Conservation (phyloP, 1,284 basidiomycete genomes). For the Rugosomyces carneus region DNA sequence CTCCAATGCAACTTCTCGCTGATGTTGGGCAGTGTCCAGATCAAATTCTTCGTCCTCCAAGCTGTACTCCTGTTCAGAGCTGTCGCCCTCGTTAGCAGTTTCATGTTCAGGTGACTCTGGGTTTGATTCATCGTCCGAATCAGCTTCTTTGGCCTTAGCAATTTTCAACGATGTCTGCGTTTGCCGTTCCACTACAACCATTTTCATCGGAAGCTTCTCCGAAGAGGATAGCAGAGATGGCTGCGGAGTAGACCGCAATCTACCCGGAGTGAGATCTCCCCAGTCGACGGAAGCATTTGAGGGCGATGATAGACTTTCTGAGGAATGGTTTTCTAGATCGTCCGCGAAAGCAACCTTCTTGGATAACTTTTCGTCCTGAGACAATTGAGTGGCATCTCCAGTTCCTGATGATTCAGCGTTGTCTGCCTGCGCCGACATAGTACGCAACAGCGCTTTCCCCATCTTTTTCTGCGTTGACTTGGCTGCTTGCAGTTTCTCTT, state of each 20-base stretch:
- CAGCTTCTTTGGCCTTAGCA: constrained; percentile 27
- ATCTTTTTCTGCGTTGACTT: constrained; percentile 70
- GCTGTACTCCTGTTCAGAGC: constrained; percentile 9
- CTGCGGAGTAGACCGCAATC: constrained; percentile 34
- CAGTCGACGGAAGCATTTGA: constrained; percentile 27
- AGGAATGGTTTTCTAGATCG: constrained; percentile 20
- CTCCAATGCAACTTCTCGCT: constrained; percentile 67
- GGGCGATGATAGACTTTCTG: constrained; percentile 6
- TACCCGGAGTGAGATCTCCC: constrained; percentile 51
- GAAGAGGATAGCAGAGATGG: constrained; percentile 32
- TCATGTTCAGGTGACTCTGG: constrained; percentile 14
- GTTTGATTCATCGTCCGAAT: constrained; percentile 49
- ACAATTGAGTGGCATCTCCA: too few species aligned
- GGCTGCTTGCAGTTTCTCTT: constrained; percentile 44
- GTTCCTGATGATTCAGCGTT: constrained; percentile 16
- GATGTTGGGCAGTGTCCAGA: constrained; percentile 55
- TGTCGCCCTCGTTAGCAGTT: constrained; percentile 28
- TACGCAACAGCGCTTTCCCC: constrained; percentile 59
- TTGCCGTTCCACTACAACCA: constrained; percentile 59
- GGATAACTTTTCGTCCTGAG: too few species aligned
- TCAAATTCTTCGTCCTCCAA: constrained; percentile 44
- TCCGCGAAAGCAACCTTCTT: constrained; percentile 65
- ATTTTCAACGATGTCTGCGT: constrained; percentile 25
- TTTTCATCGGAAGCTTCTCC: constrained; percentile 52
- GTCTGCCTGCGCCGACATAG: constrained; percentile 36